Base-by-base conservation (phyloP, 768 basidiomycete genomes). In the Psilocybe tampanensis region DNA sequence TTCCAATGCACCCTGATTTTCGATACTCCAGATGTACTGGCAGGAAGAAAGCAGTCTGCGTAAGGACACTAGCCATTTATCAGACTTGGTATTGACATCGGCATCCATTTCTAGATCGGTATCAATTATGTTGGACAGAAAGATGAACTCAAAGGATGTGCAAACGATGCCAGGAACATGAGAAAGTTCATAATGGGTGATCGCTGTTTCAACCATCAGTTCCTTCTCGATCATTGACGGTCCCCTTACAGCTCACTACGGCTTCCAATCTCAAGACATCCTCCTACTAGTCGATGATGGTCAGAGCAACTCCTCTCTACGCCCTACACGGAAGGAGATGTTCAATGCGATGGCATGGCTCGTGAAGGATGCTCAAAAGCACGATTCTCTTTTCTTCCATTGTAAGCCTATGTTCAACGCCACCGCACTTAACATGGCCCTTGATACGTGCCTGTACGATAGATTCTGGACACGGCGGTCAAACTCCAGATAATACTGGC, bases 401-500 rank as follows among this genome's bases (percentile, higher is more conserved):
- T 92, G 86, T 81, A 64, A 51, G 77, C 70, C 23, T 54, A 13
- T 8, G 8, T 26, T 50, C 11, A 19, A 9, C 29, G 2, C 15
- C 32, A 24, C 34, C 47, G 34, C 18, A 19, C 1, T 53, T 24
- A 9, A n/a, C 22, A 41, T 18, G 22, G 34, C 8, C 18, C 12
- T n/a, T 34, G 18, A 42, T n/a, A 24, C 41, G 47, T 18, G 19
- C 39, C 45, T 34, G 19, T 8, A 24, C 23, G 23, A 8, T 52
- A 91, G 90, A 93, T 73, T 96, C 95, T 1, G 96, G 95, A 1
- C 95, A 98, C 63, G 96, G 97, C 19, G 96, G 95, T 7, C 95
- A 95, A 66, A 85, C 88, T 2, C 79, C 80, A 45, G 94, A 96
- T 72, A 61, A 71, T 0, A 79, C 90, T 57, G 92, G 90, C 1